Evolutionary conservation across 768 basidiomycete genomes (phyloP).

Genomic region (Rhizopogon roseolus): DNA sequence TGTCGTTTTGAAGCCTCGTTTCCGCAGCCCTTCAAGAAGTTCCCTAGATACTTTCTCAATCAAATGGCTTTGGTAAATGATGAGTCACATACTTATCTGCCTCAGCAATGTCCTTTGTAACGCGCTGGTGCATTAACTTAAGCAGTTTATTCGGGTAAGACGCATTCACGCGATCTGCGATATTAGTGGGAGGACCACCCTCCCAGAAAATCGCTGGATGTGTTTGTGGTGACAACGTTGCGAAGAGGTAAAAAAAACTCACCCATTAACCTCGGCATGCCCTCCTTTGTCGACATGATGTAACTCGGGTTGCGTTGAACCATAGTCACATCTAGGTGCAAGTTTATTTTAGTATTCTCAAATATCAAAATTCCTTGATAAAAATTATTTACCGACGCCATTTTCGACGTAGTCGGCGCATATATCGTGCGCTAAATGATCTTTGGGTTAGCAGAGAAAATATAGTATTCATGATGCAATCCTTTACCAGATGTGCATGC

Average conservation of each 20-base stretch:
- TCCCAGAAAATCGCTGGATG: conserved; percentile 32
- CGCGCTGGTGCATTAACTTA: conserved; percentile 29
- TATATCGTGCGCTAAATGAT: conserved; percentile 40
- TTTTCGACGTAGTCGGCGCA: conserved; percentile 39
- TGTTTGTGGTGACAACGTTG: conserved; percentile 5
- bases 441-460: conserved; percentile 5
- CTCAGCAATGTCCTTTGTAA: conserved; percentile 41
- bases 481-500: conserved; percentile 52
- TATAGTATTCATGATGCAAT: background rate
- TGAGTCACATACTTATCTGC: conserved; percentile 43
- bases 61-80: background rate
- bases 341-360: background rate
- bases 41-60: conserved; percentile 26
- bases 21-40: conserved; percentile 50
- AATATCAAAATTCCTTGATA: background rate
- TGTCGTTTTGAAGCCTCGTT: conserved; percentile 53
- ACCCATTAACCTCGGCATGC: conserved; percentile 25
- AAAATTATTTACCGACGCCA: conserved; percentile 35
- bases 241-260: background rate
- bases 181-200: conserved; percentile 40
- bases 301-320: conserved; percentile 52
- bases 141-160: conserved; percentile 36
- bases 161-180: conserved; percentile 50
- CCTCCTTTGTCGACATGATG: conserved; percentile 41
- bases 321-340: conserved; percentile 37